phyloP scores from a whole-genome alignment of 495 filamentous ascomycete genomes.

The Penicillium goetzii region DNA sequence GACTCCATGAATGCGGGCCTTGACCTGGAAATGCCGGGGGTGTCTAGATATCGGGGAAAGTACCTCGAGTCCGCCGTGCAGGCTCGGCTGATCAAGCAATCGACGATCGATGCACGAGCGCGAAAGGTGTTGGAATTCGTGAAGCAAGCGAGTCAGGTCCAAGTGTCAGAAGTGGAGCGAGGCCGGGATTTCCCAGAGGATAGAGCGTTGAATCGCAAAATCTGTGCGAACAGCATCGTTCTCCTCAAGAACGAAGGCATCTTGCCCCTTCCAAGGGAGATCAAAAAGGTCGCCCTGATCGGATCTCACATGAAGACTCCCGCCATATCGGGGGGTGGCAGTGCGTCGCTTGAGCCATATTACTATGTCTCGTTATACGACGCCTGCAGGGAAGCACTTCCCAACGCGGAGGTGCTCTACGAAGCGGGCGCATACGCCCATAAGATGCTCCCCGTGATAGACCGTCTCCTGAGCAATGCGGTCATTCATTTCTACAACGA shows the following conservation, averaged over 20 bases:
- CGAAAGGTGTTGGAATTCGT: conserved; percentile 61
- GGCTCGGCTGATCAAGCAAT: conserved; percentile 59
- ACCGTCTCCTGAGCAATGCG: conserved; percentile 50
- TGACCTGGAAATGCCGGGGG: conserved; percentile 74
- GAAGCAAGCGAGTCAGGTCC: conserved; percentile 46
- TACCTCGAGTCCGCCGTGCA: conserved; percentile 50
- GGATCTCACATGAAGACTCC: conserved; percentile 75
- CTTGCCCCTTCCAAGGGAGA: conserved; percentile 48
- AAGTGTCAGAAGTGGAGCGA: conserved; percentile 54
- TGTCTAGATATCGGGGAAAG: conserved; percentile 55
- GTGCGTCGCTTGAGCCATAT: conserved; percentile 74
- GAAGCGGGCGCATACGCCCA: conserved; percentile 62
- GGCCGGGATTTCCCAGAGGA: conserved; percentile 62
- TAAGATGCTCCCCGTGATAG: conserved; percentile 59
- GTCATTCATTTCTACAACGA: conserved; percentile 59
- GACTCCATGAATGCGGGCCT: conserved; percentile 64
- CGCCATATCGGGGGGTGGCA: conserved; percentile 75
- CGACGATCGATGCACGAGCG: conserved; percentile 57
- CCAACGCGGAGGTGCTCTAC: conserved; percentile 53
- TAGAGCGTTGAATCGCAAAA: conserved; percentile 59
- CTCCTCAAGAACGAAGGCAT: conserved; percentile 74
- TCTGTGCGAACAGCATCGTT: conserved; percentile 67
- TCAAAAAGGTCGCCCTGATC: conserved; percentile 68
- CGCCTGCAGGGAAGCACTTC: conserved; percentile 58
- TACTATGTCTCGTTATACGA: conserved; percentile 69